Conservation (phyloP, 208 protist genomes). For the Leishmania tropica region DNA sequence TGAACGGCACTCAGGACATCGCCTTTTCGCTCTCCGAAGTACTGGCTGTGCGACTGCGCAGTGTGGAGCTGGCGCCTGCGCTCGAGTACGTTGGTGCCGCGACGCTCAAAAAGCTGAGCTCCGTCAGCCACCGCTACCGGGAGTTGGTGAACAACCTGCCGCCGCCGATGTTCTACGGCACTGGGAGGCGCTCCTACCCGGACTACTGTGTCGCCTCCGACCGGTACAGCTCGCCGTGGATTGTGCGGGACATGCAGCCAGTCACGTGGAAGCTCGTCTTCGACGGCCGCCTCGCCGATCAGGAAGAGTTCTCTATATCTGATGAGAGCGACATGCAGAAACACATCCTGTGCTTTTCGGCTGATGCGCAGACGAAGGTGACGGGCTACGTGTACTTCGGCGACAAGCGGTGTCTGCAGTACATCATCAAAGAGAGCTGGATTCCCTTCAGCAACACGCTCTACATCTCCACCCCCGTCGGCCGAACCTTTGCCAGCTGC, state of each 20-base stretch:
- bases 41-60: slow-evolving; percentile 50
- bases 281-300: slow-evolving; percentile 50
- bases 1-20: slow-evolving; percentile 33
- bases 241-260: slow-evolving; percentile 52
- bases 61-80: slow-evolving; percentile 67
- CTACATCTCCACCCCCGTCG: slow-evolving; percentile 54
- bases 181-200: slow-evolving; percentile 52
- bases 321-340: slow-evolving; percentile 36
- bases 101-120: slow-evolving; percentile 70
- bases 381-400: slow-evolving; percentile 70
- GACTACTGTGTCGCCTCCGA: slow-evolving; percentile 71
- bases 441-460: slow-evolving; percentile 69
- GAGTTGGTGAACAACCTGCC: slow-evolving; percentile 72
- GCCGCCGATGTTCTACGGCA: slow-evolving; percentile 61
- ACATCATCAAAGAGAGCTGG: slow-evolving; percentile 74
- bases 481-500: slow-evolving; percentile 59
- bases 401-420: slow-evolving; percentile 50
- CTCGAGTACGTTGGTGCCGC: slow-evolving; percentile 69
- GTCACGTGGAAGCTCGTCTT: slow-evolving; percentile 63
- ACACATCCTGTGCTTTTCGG: slow-evolving; percentile 50
- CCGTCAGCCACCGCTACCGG: slow-evolving; percentile 62
- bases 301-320: slow-evolving; percentile 62
- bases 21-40: slow-evolving; percentile 57
- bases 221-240: slow-evolving; percentile 62
- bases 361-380: slow-evolving; percentile 44